phyloP scores from a whole-genome alignment of 2,329 filamentous ascomycete genomes.

The Coniosporium tulheliwenetii region DNA sequence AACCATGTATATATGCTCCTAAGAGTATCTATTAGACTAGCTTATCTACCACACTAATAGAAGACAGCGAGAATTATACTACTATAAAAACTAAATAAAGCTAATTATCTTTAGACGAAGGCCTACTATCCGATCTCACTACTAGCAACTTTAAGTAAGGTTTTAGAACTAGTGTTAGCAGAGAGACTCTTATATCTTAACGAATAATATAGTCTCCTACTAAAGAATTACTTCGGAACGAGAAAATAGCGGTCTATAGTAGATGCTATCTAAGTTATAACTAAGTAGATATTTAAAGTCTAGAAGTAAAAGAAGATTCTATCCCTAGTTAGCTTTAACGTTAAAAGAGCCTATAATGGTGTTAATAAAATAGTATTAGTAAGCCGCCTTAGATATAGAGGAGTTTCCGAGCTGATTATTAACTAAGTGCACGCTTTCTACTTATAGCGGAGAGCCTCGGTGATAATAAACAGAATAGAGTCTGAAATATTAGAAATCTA shows the following conservation, averaged over 20 bases:
- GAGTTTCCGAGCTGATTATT: conserved; percentile 10
- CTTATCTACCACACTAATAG: conserved; percentile 9
- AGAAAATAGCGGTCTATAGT: conserved; percentile 17
- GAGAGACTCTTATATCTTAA: conserved; percentile 14
- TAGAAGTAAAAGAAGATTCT: conserved; percentile 15
- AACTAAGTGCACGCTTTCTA: conserved; percentile 14
- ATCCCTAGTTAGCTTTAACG: conserved; percentile 21
- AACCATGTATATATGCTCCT: conserved; percentile 9
- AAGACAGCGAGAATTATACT: conserved; percentile 12
- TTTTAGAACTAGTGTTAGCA: conserved; percentile 14
- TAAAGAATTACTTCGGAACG: conserved; percentile 23
- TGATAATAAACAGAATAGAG: conserved; percentile 8
- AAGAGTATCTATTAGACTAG: conserved; percentile 6
- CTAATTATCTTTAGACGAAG: conserved; percentile 10
- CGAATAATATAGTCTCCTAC: conserved; percentile 16
- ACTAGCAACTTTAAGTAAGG: conserved; percentile 12
- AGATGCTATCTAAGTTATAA: conserved; percentile 16
- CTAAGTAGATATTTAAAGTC: conserved; percentile 14
- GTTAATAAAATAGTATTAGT: conserved; percentile 20
- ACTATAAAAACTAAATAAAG: conserved; percentile 10
- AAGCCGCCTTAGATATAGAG: conserved; percentile 15
- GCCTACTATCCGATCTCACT: conserved; percentile 14
- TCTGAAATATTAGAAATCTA: conserved; percentile 7
- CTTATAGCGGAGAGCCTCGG: conserved; percentile 6
- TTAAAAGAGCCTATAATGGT: conserved; percentile 27